Evolutionary conservation across 2,329 filamentous ascomycete genomes (phyloP), one percentile per base, ranked within the genome.

Genomic region (Trichoderma oligosporum): DNA sequence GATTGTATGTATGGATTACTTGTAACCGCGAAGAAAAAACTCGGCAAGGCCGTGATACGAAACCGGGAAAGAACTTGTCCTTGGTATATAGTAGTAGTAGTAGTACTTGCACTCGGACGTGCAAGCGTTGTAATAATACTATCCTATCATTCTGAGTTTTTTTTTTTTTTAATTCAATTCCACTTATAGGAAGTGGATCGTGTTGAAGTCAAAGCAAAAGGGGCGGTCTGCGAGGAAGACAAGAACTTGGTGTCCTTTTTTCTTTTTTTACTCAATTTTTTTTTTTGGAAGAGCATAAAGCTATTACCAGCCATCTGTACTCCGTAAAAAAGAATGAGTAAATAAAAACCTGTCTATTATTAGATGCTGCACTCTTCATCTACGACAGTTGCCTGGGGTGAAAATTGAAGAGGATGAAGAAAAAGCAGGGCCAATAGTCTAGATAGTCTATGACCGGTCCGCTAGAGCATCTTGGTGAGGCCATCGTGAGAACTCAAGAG

Each of bases 401-500:
- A 55, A 8, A 12, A 29, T 31, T n/a, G 33, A 36, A 55, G 51
- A 29, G 33, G 51, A 20, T 39, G 51, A 22, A 24, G 31, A 36
- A 27, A 27, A 20, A 18, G 31, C 39, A 46, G 2, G 41, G 51
- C 39, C 3, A 12, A 35, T n/a, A 29, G 18, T 12, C 31, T n/a
- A 16, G n/a, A 9, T 7, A 11, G 22, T 11, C 18, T n/a, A 29
- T 46, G n/a, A 46, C 46, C 14, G 25, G 41, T 55, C 16, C 18
- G 18, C 18, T 33, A 33, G n/a, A 18, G 35, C 20, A 18, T 35
- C 18, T 39, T 20, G 14, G 41, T 57, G 54, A 57, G 54, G 54
- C 45, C 54, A 57, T 57, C 54, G 54, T 57, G 54, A 51, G 45
- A n/a, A 27, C 46, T 44, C 31, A 36, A 47, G 24, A 20, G 36